These are phyloP conservation scores for Rutstroemia sp. DNA, from an alignment of 2,329 filamentous ascomycete genomes.

Conservation along the genomic window DNA sequence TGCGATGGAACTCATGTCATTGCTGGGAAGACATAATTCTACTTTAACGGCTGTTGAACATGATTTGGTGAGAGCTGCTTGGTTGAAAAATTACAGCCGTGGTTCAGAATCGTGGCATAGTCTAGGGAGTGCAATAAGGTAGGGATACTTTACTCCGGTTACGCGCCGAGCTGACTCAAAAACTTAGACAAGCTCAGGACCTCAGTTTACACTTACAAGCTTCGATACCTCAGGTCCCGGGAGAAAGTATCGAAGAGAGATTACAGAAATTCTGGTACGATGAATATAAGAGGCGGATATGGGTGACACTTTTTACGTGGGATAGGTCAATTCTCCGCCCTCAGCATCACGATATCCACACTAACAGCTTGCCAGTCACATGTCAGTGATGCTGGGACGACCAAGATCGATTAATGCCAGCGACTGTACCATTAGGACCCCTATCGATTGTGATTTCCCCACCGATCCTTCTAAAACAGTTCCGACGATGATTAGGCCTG, in stretches of 20 bases:
- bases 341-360: background rate
- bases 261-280: constrained; percentile 11
- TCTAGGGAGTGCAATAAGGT: constrained; percentile 10
- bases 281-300: constrained; percentile 10
- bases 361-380: constrained; percentile 1
- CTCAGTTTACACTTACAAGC: constrained; percentile 9
- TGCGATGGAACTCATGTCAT: constrained; percentile 11
- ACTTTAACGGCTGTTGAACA: constrained; percentile 11
- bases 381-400: constrained; percentile 10
- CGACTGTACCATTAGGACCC: constrained; percentile 9
- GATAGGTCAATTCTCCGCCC: constrained; percentile 6
- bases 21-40: constrained; percentile 9
- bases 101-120: constrained; percentile 14
- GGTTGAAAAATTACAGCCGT: constrained; percentile 14
- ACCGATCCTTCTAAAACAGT: constrained; percentile 3
- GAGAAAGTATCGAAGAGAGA: background rate
- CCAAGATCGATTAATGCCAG: constrained; percentile 11
- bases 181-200: constrained; percentile 11
- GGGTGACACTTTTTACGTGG: constrained; percentile 11
- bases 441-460: constrained; percentile 10
- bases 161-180: background rate
- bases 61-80: constrained; percentile 9
- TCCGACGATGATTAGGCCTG: background rate
- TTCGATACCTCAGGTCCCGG: background rate
- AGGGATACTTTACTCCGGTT: background rate